Conservation (phyloP, 192 early-diverging fungal species). For the Entomortierella lignicola region DNA sequence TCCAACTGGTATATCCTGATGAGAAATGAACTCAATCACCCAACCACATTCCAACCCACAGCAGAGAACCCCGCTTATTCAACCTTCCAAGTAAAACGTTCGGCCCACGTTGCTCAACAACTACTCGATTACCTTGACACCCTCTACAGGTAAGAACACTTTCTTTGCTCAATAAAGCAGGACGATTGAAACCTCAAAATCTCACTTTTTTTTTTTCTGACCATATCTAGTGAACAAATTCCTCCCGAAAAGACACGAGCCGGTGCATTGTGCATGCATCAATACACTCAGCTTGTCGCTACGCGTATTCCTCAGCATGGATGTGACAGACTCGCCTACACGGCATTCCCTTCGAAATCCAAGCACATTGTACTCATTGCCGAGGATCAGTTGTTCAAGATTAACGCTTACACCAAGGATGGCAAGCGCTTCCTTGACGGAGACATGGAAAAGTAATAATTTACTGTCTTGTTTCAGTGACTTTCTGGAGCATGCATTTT, state of each 20-base stretch:
- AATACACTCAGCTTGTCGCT: conserved; percentile 82
- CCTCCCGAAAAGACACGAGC: conserved; percentile 75
- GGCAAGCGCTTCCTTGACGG: conserved; percentile 67
- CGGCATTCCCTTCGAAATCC: conserved; percentile 53
- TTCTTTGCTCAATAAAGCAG: no score
- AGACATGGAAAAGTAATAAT: conserved; percentile 78
- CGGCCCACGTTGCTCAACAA: conserved; percentile 75
- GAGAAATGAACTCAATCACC: conserved; percentile 70
- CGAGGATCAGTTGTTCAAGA: conserved; percentile 82
- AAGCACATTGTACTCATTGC: conserved; percentile 77
- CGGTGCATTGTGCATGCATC: conserved; percentile 86
- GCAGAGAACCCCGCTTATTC: conserved; percentile 65
- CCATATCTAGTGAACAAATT: conserved; percentile 55
- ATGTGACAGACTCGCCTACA: conserved; percentile 76
- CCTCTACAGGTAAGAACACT: conserved; percentile 64
- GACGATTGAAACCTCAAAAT: not conserved
- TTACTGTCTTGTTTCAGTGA: not conserved
- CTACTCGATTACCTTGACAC: conserved; percentile 81
- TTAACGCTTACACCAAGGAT: conserved; percentile 73
- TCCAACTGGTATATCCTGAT: conserved; percentile 90
- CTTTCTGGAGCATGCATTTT: not conserved
- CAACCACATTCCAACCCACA: conserved; percentile 51
- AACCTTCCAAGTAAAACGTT: conserved; percentile 82
- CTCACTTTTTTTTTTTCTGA: not conserved
- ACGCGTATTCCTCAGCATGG: conserved; percentile 84